Evolutionary conservation across 495 filamentous ascomycete species (phyloP).

Genomic region (Tuber aestivum): DNA sequence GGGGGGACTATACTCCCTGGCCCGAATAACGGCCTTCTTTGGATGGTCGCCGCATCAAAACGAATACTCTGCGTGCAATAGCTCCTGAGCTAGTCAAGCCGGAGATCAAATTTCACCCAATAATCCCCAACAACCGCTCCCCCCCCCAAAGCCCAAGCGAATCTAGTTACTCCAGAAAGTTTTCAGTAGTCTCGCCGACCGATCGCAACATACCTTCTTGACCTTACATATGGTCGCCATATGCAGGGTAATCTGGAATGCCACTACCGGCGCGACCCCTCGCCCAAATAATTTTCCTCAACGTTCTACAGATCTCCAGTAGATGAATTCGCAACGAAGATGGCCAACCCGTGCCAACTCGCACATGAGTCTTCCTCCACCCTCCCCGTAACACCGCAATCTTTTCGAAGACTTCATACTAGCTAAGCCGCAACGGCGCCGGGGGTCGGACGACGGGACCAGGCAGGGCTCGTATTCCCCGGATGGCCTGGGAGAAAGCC

Average conservation of each 20-base stretch:
- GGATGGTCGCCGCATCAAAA: conserved; percentile 47
- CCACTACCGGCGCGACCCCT: conserved; percentile 56
- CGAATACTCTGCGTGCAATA: conserved; percentile 55
- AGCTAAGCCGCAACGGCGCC: background rate
- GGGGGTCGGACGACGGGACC: background rate
- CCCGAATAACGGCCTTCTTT: conserved; percentile 48
- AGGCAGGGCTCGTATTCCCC: conserved; percentile 17
- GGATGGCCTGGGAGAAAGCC: background rate
- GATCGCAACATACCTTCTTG: conserved; percentile 52
- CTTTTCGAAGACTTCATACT: conserved; percentile 48
- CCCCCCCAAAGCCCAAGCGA: conserved; percentile 44
- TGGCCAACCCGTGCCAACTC: conserved; percentile 42
- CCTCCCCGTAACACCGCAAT: conserved; percentile 46
- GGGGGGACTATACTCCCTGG: conserved; percentile 58
- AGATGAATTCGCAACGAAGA: conserved; percentile 55
- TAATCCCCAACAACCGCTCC: conserved; percentile 50
- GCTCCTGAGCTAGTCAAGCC: conserved; percentile 50
- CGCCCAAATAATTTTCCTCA: conserved; percentile 53
- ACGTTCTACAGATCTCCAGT: conserved; percentile 51
- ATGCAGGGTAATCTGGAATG: conserved; percentile 55
- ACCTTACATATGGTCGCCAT: conserved; percentile 61
- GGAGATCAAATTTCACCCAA: conserved; percentile 54
- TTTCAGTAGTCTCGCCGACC: conserved; percentile 44
- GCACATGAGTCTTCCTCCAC: conserved; percentile 47
- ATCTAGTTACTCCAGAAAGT: conserved; percentile 52